Evolutionary conservation across 2,329 filamentous ascomycete species (phyloP).

Genomic region (Fusarium goolgardi): DNA sequence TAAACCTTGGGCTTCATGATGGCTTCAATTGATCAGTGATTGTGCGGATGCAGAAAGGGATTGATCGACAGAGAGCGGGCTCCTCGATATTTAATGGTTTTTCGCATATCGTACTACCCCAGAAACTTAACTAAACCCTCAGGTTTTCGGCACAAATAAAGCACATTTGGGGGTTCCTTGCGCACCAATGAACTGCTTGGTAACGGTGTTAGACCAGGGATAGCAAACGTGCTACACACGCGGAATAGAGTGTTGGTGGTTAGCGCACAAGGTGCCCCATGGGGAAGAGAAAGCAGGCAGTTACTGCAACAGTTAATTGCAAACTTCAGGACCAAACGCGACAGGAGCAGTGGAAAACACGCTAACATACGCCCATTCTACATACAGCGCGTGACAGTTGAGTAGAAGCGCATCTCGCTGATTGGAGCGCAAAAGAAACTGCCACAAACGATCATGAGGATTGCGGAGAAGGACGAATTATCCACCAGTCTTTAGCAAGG

Average conservation of each 20-base stretch:
- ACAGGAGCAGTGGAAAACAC: neutral
- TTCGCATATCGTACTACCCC: neutral
- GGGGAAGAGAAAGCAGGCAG: constrained; percentile 2
- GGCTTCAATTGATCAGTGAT: neutral
- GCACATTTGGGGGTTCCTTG: neutral
- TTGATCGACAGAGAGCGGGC: constrained; percentile 12
- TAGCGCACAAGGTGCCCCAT: constrained; percentile 9
- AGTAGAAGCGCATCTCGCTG: constrained; percentile 12
- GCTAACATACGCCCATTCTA: constrained; percentile 4
- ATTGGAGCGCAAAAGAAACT: constrained; percentile 18
- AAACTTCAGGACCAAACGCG: neutral
- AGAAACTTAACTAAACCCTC: neutral
- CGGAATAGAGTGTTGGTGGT: neutral
- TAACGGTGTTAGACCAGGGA: neutral
- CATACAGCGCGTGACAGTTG: constrained; percentile 18
- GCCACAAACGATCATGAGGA: neutral
- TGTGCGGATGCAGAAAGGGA: neutral
- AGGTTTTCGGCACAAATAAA: constrained; percentile 3
- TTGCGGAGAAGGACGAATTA: constrained; percentile 4
- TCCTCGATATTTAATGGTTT: constrained; percentile 14
- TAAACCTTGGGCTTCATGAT: constrained; percentile 54
- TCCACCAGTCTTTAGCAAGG: constrained; percentile 11
- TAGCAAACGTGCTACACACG: neutral
- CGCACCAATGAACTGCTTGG: constrained; percentile 10
- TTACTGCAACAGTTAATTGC: neutral